Conservation (phyloP, 2,329 filamentous ascomycete genomes). For the Alternaria hordeiaustralica region DNA sequence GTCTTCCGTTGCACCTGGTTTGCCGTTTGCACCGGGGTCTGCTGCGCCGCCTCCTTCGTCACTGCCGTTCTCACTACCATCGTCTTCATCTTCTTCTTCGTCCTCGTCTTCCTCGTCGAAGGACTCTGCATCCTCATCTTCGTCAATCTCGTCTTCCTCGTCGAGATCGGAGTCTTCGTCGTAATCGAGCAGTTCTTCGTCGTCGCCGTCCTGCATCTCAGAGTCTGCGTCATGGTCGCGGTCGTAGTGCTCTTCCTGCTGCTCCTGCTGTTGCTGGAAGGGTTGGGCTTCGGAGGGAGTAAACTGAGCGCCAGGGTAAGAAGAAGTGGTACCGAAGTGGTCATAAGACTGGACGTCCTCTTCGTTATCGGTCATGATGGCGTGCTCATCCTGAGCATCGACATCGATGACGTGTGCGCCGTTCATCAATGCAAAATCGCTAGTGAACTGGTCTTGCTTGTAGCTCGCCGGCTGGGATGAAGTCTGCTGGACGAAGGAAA, state of each 20-base stretch:
- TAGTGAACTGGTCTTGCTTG: constrained; percentile 15
- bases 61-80: constrained; percentile 5
- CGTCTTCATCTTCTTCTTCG: constrained; percentile 23
- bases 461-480: constrained; percentile 9
- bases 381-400: constrained; percentile 16
- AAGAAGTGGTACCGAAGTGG: neutral
- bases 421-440: constrained; percentile 13
- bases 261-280: constrained; percentile 2
- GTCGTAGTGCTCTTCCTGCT: neutral
- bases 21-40: neutral
- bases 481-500: constrained; percentile 22
- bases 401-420: constrained; percentile 16
- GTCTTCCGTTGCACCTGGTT: constrained; percentile 36
- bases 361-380: constrained; percentile 11
- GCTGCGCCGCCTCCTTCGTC: constrained; percentile 6
- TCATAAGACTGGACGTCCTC: constrained; percentile 18
- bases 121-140: neutral
- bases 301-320: constrained; percentile 1
- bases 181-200: constrained; percentile 11
- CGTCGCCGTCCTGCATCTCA: constrained; percentile 18
- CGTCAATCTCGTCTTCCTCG: constrained; percentile 14
- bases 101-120: constrained; percentile 4
- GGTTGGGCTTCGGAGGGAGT: neutral
- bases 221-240: constrained; percentile 17
- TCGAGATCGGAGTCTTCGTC: neutral